Conservation (phyloP, 805 yeast genomes). For the Teunomyces aglyptinius region DNA sequence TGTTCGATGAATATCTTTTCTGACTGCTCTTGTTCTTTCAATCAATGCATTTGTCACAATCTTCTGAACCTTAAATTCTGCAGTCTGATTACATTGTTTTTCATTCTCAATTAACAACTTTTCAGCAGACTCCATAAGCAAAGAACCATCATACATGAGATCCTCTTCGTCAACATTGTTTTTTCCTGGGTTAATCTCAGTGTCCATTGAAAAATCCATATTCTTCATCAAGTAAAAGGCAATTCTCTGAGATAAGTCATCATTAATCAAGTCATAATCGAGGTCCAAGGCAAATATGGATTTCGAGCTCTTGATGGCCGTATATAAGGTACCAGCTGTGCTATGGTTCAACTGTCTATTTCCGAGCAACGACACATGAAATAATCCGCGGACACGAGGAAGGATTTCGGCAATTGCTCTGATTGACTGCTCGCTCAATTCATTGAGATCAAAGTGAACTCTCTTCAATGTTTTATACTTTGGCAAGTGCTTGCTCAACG, state of each 20-base stretch:
- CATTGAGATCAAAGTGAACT: slow-evolving; percentile 55
- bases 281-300: slow-evolving; percentile 52
- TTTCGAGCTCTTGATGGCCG: slow-evolving; percentile 45
- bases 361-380: slow-evolving; percentile 56
- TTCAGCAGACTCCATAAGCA: slow-evolving; percentile 72
- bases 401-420: slow-evolving; percentile 48
- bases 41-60: slow-evolving; percentile 50
- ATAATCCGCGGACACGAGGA: slow-evolving; percentile 46
- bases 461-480: slow-evolving; percentile 44
- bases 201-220: slow-evolving; percentile 47
- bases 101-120: slow-evolving; percentile 45
- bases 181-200: slow-evolving; percentile 62
- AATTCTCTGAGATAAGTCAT: slow-evolving; percentile 51
- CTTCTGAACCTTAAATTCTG: slow-evolving; percentile 39
- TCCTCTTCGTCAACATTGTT: slow-evolving; percentile 64
- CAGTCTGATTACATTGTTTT: slow-evolving; percentile 20
- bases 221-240: slow-evolving; percentile 58
- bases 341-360: slow-evolving; percentile 44
- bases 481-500: slow-evolving; percentile 45
- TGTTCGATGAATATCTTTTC: slow-evolving; percentile 50
- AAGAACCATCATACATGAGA: slow-evolving; percentile 70
- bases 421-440: slow-evolving; percentile 45
- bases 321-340: slow-evolving; percentile 49
- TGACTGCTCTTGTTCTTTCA: slow-evolving; percentile 48
- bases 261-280: slow-evolving; percentile 52